Evolutionary conservation across 768 basidiomycete genomes (phyloP).

Genomic region (Boletus sp.): DNA sequence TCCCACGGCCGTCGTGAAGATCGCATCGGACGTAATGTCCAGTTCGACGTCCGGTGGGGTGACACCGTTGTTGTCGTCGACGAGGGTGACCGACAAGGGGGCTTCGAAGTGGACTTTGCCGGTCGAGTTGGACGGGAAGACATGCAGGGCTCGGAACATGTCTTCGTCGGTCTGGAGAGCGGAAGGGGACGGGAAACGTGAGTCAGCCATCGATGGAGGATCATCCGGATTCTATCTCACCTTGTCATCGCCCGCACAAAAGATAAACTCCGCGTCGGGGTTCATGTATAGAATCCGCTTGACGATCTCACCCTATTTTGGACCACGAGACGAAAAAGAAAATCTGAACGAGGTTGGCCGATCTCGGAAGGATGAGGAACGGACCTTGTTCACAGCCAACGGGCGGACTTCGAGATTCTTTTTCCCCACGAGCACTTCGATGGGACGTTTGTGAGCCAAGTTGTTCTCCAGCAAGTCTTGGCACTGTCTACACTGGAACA

Average conservation of each 20-base stretch:
- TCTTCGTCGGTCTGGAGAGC: slow-evolving; percentile 85
- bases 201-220: not conserved
- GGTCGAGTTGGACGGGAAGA: slow-evolving; percentile 45
- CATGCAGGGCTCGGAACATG: slow-evolving; percentile 91
- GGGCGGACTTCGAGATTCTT: slow-evolving; percentile 98
- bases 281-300: slow-evolving; percentile 90
- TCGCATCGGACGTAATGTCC: slow-evolving; percentile 58
- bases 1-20: slow-evolving; percentile 95
- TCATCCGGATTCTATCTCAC: slow-evolving; percentile 34
- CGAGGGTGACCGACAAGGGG: slow-evolving; percentile 50
- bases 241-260: slow-evolving; percentile 99
- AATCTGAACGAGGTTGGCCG: not conserved
- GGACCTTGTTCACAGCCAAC: slow-evolving; percentile 87
- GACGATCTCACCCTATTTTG: slow-evolving; percentile 83
- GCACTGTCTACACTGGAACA: slow-evolving; percentile 95
- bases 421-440: slow-evolving; percentile 96
- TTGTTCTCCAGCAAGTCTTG: slow-evolving; percentile 96
- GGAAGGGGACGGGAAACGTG: slow-evolving; percentile 2
- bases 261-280: slow-evolving; percentile 92
- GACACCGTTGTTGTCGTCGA: slow-evolving; percentile 16
- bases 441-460: slow-evolving; percentile 87
- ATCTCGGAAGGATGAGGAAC: not conserved
- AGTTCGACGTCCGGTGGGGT: slow-evolving; percentile 54
- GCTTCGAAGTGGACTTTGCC: slow-evolving; percentile 51
- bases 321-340: not conserved